Base-by-base conservation (phyloP, 805 yeast species). In the Ogataea trehaloabstinens region DNA sequence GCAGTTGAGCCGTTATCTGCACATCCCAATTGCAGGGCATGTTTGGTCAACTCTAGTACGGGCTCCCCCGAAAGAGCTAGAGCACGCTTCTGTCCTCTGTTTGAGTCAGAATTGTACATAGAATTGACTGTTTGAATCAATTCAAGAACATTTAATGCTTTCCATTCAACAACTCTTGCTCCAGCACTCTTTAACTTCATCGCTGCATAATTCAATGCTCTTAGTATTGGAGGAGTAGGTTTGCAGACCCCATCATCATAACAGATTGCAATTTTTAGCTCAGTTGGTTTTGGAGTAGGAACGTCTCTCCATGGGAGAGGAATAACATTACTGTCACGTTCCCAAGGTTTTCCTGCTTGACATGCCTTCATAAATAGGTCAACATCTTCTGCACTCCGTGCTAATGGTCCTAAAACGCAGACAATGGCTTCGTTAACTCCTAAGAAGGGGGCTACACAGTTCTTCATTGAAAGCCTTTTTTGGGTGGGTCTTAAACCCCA, bases 11-110 rank as follows among this genome's bases (percentile, higher is more conserved):
- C 68, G 15, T 60, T 60, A 20, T 74, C 67, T 36, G 85, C 85
- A 34, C 71, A 71, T 35, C 85, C 85, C 51, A 68, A 71, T 31
- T 67, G 60, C 46, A 81, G 58, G 32, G 62, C 62, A 66, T 73
- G 71, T 46, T 74, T 68, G 21, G 85, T 74, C 48, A 82, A 68
- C 43, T 75, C 73, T 4, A 61, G 54, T 36, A 79, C 53, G 21
- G 89, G 89, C 53, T 85, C 90, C 28, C 90, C 89, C 16, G 85
- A 76, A 2, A 54, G 67, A 2, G 66, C 64, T 39, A 84, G 60
- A 28, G 71, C 52, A 25, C 64, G 61, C 24, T 68, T 63, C 45
- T 76, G 78, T 38, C 64, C 72, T 39, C 63, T 56, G 51, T 78
- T 80, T 21, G 85, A 86, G 57, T 84, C 90, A 35, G 75, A 71